Evolutionary conservation across 805 yeast genomes (phyloP).

Genomic region (Kurtzmaniella fragi): DNA sequence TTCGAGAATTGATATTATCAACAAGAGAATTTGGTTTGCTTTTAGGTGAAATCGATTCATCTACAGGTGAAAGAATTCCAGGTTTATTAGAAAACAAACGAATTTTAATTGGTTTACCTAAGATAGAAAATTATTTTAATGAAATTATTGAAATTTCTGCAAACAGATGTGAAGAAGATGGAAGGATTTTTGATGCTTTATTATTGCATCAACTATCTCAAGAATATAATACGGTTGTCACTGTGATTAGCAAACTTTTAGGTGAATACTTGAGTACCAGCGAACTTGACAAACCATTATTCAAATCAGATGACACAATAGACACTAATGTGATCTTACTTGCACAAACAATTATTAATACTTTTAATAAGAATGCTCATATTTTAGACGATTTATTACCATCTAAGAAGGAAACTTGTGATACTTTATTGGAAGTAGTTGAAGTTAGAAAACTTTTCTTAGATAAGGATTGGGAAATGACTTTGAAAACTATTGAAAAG

Average conservation of each 20-base stretch:
- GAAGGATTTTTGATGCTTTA: conserved; percentile 80
- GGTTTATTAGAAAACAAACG: conserved; percentile 82
- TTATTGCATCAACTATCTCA: conserved; percentile 82
- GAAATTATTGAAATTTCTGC: conserved; percentile 84
- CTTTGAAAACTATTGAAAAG: conserved; percentile 50
- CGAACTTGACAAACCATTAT: conserved; percentile 58
- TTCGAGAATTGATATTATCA: conserved; percentile 78
- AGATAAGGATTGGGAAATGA: conserved; percentile 53
- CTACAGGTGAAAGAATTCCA: conserved; percentile 68
- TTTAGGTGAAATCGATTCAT: conserved; percentile 72
- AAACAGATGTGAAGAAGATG: conserved; percentile 83
- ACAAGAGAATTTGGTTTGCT: conserved; percentile 79
- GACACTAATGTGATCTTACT: conserved; percentile 46
- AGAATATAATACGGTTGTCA: conserved; percentile 77
- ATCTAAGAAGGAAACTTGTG: conserved; percentile 60
- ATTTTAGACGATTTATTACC: conserved; percentile 53
- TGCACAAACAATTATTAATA: conserved; percentile 39
- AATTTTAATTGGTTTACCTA: conserved; percentile 52
- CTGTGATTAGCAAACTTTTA: conserved; percentile 65
- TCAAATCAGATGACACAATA: conserved; percentile 29
- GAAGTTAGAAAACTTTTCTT: conserved; percentile 59
- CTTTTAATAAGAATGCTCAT: conserved; percentile 51
- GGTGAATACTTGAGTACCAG: conserved; percentile 73
- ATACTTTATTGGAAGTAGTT: conserved; percentile 59
- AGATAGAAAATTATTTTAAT: conserved; percentile 56